These are phyloP conservation scores for Suhomyces coccinellae DNA, from an alignment of 1,139 yeast species.

Conservation along the genomic window DNA sequence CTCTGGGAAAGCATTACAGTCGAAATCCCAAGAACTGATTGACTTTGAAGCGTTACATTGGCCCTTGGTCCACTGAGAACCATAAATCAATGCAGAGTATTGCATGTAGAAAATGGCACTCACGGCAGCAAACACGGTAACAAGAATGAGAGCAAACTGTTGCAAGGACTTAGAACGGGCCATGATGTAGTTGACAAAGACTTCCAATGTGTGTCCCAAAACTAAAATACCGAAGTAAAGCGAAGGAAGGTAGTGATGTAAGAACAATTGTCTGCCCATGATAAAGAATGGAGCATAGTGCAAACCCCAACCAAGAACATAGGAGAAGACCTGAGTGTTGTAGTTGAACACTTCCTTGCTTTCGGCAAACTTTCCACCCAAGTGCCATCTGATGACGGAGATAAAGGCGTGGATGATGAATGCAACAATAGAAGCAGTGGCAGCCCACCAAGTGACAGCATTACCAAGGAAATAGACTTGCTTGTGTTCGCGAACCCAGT, in stretches of 20 bases:
- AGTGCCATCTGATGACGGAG: constrained; percentile 76
- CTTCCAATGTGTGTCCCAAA: constrained; percentile 78
- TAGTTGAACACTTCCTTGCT: constrained; percentile 65
- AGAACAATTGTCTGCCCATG: constrained; percentile 91
- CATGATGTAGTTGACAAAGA: constrained; percentile 52
- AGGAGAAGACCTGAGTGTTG: constrained; percentile 68
- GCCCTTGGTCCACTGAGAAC: constrained; percentile 73
- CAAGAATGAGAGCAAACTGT: constrained; percentile 36
- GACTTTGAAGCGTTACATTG: constrained; percentile 64
- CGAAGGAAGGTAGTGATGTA: constrained; percentile 92
- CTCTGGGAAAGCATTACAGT: constrained; percentile 60
- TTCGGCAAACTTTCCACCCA: constrained; percentile 50
- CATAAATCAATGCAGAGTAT: constrained; percentile 79
- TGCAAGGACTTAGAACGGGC: constrained; percentile 37
- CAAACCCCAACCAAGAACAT: constrained; percentile 75
- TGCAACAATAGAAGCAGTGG: constrained; percentile 56
- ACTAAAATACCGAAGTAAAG: constrained; percentile 86
- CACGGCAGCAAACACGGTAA: constrained; percentile 49
- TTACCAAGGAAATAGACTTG: constrained; percentile 91
- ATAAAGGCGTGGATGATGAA: constrained; percentile 55
- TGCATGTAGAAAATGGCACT: constrained; percentile 58
- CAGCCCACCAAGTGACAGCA: constrained; percentile 86
- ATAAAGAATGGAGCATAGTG: constrained; percentile 88
- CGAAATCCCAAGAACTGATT: constrained; percentile 78
- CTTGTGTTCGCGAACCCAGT: constrained; percentile 78